Conservation (phyloP, 352 stramenopile species). For the Phytophthora hybrid region DNA sequence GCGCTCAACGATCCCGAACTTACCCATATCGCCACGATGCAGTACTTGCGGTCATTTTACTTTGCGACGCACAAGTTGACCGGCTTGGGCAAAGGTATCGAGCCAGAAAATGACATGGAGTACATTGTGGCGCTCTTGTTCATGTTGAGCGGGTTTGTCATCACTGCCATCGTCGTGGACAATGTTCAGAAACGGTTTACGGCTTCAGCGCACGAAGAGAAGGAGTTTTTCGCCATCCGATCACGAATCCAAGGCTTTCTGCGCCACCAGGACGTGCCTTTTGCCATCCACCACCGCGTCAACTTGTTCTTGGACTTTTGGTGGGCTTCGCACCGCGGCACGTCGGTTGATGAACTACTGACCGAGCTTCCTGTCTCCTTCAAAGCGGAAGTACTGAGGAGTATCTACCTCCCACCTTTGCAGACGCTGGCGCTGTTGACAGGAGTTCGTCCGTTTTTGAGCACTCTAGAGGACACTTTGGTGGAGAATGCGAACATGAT, state of each 20-base stretch:
- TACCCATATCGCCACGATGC: constrained; percentile 25
- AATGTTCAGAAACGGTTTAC: constrained; percentile 69
- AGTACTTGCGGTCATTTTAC: constrained; percentile 59
- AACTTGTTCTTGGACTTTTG: constrained; percentile 72
- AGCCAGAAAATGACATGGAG: constrained; percentile 47
- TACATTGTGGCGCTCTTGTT: constrained; percentile 47
- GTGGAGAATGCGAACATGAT: constrained; percentile 49
- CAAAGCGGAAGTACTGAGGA: constrained; percentile 47
- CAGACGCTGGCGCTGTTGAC: constrained; percentile 49
- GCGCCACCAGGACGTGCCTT: constrained; percentile 50
- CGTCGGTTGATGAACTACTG: constrained; percentile 47
- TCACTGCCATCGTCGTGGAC: constrained; percentile 62
- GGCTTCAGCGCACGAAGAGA: constrained; percentile 57
- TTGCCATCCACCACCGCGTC: constrained; percentile 56
- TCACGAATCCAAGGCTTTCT: constrained; percentile 68
- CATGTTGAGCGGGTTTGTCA: constrained; percentile 60
- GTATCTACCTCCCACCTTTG: constrained; percentile 53
- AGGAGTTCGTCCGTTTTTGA: constrained; percentile 39
- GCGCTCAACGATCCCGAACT: constrained; percentile 12
- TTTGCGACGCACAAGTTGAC: constrained; percentile 52
- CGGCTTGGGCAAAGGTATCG: constrained; percentile 45
- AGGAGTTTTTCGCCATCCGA: constrained; percentile 59
- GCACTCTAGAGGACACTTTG: constrained; percentile 40
- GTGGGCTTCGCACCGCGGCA: constrained; percentile 63
- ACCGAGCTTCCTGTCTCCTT: constrained; percentile 49